Conservation (phyloP, 164 flowering plant species). For the Cinnamomum micranthum region DNA sequence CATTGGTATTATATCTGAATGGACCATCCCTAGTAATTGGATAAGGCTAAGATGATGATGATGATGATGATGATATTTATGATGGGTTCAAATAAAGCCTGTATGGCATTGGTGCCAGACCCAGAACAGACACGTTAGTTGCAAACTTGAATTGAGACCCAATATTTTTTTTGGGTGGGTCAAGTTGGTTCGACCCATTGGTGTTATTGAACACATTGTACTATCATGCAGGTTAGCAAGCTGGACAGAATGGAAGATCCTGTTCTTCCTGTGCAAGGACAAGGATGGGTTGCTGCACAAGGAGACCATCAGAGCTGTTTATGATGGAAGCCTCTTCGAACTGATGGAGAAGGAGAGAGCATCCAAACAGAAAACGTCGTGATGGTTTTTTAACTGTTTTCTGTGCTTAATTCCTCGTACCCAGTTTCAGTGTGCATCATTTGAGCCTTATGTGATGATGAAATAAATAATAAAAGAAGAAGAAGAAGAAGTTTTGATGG, state of each 20-base stretch:
- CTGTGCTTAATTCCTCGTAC: neutral
- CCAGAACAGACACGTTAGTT: no score
- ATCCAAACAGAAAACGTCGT: slow-evolving; percentile 24
- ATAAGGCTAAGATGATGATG: no score
- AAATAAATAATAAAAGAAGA: neutral
- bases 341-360: slow-evolving; percentile 43
- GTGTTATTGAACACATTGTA: no score
- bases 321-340: slow-evolving; percentile 68
- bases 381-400: neutral
- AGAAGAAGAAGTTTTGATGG: no score
- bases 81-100: no score
- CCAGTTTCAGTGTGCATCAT: neutral
- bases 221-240: slow-evolving; percentile 40
- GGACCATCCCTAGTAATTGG: no score
- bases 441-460: neutral
- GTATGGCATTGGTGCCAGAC: no score
- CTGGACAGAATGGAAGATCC: slow-evolving; percentile 55
- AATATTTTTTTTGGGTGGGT: no score
- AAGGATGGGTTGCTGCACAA: slow-evolving; percentile 53
- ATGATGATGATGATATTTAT: no score
- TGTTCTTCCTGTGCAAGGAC: slow-evolving; percentile 57
- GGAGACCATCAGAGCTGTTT: slow-evolving; percentile 55
- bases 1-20: no score
- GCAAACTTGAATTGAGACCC: no score
- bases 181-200: no score